A percentile compares a stretch with the other conserved stretches of the same genome.
Evolutionary conservation across 768 basidiomycete genomes (phyloP).

Genomic region (Rhizopogon salebrosus): DNA sequence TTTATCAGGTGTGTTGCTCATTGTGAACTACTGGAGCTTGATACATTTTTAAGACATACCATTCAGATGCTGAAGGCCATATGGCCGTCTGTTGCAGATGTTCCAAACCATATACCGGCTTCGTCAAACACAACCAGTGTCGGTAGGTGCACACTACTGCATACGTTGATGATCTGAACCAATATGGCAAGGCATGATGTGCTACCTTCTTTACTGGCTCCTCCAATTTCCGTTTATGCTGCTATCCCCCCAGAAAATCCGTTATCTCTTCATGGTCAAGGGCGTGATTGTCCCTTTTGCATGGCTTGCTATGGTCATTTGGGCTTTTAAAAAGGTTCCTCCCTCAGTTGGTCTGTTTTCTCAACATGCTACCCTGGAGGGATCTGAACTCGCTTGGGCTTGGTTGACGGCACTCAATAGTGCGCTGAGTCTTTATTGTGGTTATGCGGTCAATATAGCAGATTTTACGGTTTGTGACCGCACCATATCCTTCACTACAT

Average conservation of each 20-base stretch:
- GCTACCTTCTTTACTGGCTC: conserved; percentile 75
- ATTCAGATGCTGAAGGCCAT: conserved; percentile 69
- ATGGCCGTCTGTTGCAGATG: conserved; percentile 63
- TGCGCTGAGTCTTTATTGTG: conserved; percentile 69
- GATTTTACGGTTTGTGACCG: conserved; percentile 60
- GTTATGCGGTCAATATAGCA: conserved; percentile 74
- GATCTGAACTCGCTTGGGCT: conserved; percentile 61
- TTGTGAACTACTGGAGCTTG: not conserved
- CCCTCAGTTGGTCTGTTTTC: conserved; percentile 54
- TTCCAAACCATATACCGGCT: conserved; percentile 60
- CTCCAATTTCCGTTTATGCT: conserved; percentile 74
- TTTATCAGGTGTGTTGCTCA: conserved; percentile 47
- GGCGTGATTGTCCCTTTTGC: conserved; percentile 57
- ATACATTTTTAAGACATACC: not conserved
- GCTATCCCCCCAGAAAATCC: conserved; percentile 72
- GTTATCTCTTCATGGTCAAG: conserved; percentile 72
- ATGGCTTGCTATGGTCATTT: conserved; percentile 71
- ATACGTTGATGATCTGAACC: not conserved
- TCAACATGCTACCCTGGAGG: conserved; percentile 45
- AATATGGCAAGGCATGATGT: conserved; percentile 49
- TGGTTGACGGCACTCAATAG: conserved; percentile 78
- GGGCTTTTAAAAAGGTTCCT: conserved; percentile 70
- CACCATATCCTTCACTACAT: not conserved
- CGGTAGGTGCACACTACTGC: conserved; percentile 30
- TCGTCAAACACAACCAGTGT: conserved; percentile 58